These are phyloP conservation scores for Cystobasidiaceae sp. DNA, from an alignment of 1,284 basidiomycete genomes.

Conservation along the genomic window DNA sequence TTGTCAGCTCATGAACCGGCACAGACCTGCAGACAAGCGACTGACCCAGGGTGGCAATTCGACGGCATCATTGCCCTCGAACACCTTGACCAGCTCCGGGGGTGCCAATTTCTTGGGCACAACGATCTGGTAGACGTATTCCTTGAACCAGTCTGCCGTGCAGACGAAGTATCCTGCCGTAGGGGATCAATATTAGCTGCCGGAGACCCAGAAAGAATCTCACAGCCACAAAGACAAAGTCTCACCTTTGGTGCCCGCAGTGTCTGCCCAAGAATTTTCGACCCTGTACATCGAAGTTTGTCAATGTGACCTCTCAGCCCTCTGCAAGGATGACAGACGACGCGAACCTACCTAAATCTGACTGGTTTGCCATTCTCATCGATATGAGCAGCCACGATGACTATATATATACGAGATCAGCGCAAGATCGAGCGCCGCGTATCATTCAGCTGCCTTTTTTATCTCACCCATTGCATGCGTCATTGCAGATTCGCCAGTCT, in stretches of 20 bases:
- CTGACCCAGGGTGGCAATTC: conserved; percentile 70
- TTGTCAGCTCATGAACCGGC: too few species aligned
- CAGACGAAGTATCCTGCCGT: conserved; percentile 68
- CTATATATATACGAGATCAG: conserved; percentile 59
- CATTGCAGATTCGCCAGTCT: conserved; percentile 77
- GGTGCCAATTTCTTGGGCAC: conserved; percentile 59
- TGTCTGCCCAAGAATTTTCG: conserved; percentile 91
- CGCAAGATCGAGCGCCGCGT: conserved; percentile 46
- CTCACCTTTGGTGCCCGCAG: conserved; percentile 66
- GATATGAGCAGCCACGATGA: conserved; percentile 85
- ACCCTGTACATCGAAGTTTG: too few species aligned
- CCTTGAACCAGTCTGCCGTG: conserved; percentile 67
- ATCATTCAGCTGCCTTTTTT: not conserved
- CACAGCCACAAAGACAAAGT: too few species aligned
- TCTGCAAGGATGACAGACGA: too few species aligned
- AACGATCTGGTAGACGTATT: conserved; percentile 83
- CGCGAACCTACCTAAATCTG: too few species aligned
- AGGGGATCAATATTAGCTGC: not conserved
- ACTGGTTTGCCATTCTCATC: conserved; percentile 68
- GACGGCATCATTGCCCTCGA: conserved; percentile 59
- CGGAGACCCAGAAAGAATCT: not conserved
- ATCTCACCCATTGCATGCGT: conserved; percentile 66
- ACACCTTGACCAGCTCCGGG: conserved; percentile 72
- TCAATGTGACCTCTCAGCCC: too few species aligned
- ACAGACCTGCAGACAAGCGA: not conserved